phyloP scores from a whole-genome alignment of 169 alveolate genomes.

The Blepharisma undulans region DNA sequence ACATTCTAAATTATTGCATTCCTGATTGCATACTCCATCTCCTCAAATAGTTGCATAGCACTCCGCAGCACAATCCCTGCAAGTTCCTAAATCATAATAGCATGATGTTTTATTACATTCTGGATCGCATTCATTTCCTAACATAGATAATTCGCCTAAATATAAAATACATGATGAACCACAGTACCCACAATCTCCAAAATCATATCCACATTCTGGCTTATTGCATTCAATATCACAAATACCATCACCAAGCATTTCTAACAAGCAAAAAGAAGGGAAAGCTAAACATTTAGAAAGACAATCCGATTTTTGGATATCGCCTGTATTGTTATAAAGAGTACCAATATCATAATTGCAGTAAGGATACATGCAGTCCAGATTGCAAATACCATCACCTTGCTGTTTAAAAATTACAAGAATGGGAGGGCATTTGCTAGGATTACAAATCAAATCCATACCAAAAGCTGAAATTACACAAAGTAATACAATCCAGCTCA shows the following conservation, averaged over 20 bases:
- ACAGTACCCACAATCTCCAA: conserved; percentile 25
- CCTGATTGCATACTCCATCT: background rate
- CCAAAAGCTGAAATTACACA: background rate
- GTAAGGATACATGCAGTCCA: no score
- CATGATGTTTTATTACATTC: background rate
- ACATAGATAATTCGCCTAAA: no score
- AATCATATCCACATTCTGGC: background rate
- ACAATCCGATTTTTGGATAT: no score
- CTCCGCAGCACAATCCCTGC: background rate
- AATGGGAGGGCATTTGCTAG: background rate
- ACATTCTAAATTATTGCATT: background rate
- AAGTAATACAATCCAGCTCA: background rate
- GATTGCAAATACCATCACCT: background rate
- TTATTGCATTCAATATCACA: background rate
- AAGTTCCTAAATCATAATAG: background rate
- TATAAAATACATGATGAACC: no score
- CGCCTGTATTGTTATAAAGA: no score
- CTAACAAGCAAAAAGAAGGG: no score
- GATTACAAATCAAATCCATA: background rate
- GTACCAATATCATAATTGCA: no score
- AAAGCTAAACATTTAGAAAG: no score
- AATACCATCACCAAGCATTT: background rate
- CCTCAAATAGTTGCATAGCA: background rate
- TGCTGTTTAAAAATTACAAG: no score
- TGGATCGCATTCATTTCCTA: background rate